Evolutionary conservation across 495 filamentous ascomycete genomes (phyloP).

Genomic region (Hyaloscypha bicolor): DNA sequence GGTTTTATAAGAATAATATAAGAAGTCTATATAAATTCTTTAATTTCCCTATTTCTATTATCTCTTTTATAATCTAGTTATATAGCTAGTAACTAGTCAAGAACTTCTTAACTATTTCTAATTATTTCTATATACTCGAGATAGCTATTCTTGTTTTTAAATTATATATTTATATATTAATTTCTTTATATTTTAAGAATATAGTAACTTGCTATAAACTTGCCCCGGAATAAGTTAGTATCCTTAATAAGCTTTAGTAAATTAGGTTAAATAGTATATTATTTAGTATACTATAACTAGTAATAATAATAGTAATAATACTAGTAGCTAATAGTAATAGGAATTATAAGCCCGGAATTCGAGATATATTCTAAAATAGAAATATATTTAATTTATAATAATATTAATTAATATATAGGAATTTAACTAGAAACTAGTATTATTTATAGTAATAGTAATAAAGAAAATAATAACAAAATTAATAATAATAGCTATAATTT

Average conservation of each 20-base stretch:
- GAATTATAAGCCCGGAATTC: conserved; percentile 13
- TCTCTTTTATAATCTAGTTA: conserved; percentile 13
- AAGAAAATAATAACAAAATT: conserved; percentile 12
- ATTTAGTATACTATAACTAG: conserved; percentile 17
- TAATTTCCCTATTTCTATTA: conserved; percentile 7
- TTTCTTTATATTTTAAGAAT: conserved; percentile 13
- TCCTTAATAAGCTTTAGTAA: conserved; percentile 12
- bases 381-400: conserved; percentile 19
- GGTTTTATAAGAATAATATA: conserved; percentile 19
- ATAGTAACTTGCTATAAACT: conserved; percentile 11
- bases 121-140: conserved; percentile 18
- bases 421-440: conserved; percentile 10
- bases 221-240: conserved; percentile 14
- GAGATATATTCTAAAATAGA: conserved; percentile 19
- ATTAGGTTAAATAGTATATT: conserved; percentile 7
- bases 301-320: background rate
- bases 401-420: conserved; percentile 12
- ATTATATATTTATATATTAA: conserved; percentile 17
- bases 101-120: conserved; percentile 7
- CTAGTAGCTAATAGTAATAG: conserved; percentile 8
- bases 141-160: conserved; percentile 19
- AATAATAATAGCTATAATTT: conserved; percentile 16
- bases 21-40: conserved; percentile 18
- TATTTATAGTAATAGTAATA: conserved; percentile 6
- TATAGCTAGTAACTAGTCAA: background rate